These are phyloP conservation scores for Colletotrichum ledebouriae DNA, from an alignment of 2,329 filamentous ascomycete species.

Conservation along the genomic window DNA sequence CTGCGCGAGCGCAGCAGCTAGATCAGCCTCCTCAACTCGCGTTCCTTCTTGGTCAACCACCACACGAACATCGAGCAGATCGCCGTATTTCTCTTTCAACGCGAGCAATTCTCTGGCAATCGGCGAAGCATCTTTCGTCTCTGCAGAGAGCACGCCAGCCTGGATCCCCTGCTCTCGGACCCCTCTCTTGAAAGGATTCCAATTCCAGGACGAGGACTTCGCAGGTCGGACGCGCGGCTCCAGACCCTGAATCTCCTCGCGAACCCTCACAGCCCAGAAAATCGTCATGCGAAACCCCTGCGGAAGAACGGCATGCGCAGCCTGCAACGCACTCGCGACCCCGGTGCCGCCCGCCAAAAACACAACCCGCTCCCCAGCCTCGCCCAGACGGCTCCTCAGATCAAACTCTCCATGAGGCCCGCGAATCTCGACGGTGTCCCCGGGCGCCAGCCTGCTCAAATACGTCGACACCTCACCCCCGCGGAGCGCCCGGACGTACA, in stretches of 20 bases:
- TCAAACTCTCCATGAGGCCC: constrained; percentile 82
- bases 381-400: constrained; percentile 54
- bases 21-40: constrained; percentile 68
- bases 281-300: constrained; percentile 75
- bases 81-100: constrained; percentile 70
- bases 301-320: constrained; percentile 73
- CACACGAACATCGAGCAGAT: constrained; percentile 75
- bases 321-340: constrained; percentile 89
- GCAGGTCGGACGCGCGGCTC: not conserved
- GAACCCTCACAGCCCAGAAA: constrained; percentile 82
- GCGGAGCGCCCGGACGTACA: constrained; percentile 83
- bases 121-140: constrained; percentile 53
- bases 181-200: constrained; percentile 30
- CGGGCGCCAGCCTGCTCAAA: constrained; percentile 71
- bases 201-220: constrained; percentile 43
- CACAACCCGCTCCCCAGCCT: constrained; percentile 66
- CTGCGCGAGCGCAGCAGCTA: constrained; percentile 55
- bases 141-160: constrained; percentile 44
- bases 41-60: constrained; percentile 85
- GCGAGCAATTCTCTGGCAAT: constrained; percentile 74
- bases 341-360: constrained; percentile 95
- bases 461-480: constrained; percentile 91
- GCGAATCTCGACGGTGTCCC: constrained; percentile 78
- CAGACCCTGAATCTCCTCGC: constrained; percentile 46
- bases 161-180: constrained; percentile 16